Conservation (phyloP, 148 eudicot species). For the Silene conica region DNA sequence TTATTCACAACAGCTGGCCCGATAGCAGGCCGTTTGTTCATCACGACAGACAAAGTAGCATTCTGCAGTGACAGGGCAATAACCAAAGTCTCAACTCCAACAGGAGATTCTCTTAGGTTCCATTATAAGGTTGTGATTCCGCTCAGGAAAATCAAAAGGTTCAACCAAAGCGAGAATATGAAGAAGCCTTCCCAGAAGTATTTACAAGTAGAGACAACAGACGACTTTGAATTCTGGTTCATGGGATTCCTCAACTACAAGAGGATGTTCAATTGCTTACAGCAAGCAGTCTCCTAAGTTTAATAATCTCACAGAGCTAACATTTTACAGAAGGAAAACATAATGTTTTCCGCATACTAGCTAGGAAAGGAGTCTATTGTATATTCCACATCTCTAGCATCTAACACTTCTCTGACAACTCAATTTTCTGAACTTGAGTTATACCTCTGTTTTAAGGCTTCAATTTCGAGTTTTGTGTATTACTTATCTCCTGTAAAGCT, state of each 20-base stretch:
- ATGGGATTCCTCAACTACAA: conserved; percentile 31
- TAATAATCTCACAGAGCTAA: neutral
- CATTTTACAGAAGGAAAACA: neutral
- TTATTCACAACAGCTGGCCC: conserved; percentile 25
- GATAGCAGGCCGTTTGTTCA: conserved; percentile 20
- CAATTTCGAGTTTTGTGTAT: neutral
- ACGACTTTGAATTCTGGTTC: conserved; percentile 43
- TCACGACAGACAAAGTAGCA: conserved; percentile 25
- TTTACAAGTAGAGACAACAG: conserved; percentile 27
- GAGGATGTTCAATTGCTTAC: conserved; percentile 25
- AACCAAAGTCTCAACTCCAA: conserved; percentile 16
- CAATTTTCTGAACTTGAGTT: neutral
- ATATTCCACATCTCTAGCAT: conserved; percentile 1
- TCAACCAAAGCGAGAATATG: conserved; percentile 19
- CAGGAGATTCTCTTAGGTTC: conserved; percentile 21
- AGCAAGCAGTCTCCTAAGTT: conserved; percentile 9
- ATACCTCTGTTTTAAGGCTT: neutral
- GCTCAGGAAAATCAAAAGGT: conserved; percentile 28
- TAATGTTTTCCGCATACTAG: neutral
- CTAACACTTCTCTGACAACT: neutral
- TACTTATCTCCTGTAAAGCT: neutral
- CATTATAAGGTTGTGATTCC: conserved; percentile 35
- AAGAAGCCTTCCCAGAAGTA: conserved; percentile 32
- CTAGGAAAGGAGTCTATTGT: conserved; percentile 2
- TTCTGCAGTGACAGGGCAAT: conserved; percentile 29